Evolutionary conservation across 805 yeast genomes (phyloP).

Genomic region (Suhomyces xylopsoci): DNA sequence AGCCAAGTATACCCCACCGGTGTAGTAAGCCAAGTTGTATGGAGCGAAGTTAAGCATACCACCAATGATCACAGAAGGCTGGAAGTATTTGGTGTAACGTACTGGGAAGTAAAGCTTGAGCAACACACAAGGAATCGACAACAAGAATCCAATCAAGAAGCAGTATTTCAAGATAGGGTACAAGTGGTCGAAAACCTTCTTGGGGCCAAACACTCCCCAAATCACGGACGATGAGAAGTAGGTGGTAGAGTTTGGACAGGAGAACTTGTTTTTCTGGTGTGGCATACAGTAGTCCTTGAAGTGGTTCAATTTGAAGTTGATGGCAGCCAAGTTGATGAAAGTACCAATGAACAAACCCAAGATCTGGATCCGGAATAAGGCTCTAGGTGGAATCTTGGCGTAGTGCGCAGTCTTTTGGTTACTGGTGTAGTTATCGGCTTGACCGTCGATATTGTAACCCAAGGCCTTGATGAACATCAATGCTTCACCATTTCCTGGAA

Average conservation of each 20-base stretch:
- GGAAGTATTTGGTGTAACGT: slow-evolving; percentile 22
- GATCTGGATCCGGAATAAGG: slow-evolving; percentile 23
- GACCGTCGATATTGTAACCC: slow-evolving; percentile 27
- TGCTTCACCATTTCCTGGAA: slow-evolving; percentile 25
- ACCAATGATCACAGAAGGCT: slow-evolving; percentile 30
- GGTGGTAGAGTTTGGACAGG: slow-evolving; percentile 25
- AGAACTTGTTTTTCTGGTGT: slow-evolving; percentile 43
- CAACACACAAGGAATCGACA: slow-evolving; percentile 18
- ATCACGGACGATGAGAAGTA: slow-evolving; percentile 54
- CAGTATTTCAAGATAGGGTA: slow-evolving; percentile 31
- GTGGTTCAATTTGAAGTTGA: slow-evolving; percentile 30
- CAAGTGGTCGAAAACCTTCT: slow-evolving; percentile 26
- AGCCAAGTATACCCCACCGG: slow-evolving; percentile 23
- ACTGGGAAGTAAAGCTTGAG: slow-evolving; percentile 12
- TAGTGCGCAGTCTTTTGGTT: slow-evolving; percentile 35
- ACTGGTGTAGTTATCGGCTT: slow-evolving; percentile 29
- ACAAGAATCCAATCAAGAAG: slow-evolving; percentile 30
- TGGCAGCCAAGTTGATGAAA: slow-evolving; percentile 24
- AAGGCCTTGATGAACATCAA: slow-evolving; percentile 20
- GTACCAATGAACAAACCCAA: slow-evolving; percentile 22
- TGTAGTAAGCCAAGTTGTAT: slow-evolving; percentile 26
- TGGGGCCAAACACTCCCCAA: slow-evolving; percentile 62
- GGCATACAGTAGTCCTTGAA: slow-evolving; percentile 37
- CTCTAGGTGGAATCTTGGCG: slow-evolving; percentile 19
- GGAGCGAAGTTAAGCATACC: slow-evolving; percentile 30